Conservation (phyloP, 1,284 basidiomycete genomes). For the Ceratobasidium sp. region DNA sequence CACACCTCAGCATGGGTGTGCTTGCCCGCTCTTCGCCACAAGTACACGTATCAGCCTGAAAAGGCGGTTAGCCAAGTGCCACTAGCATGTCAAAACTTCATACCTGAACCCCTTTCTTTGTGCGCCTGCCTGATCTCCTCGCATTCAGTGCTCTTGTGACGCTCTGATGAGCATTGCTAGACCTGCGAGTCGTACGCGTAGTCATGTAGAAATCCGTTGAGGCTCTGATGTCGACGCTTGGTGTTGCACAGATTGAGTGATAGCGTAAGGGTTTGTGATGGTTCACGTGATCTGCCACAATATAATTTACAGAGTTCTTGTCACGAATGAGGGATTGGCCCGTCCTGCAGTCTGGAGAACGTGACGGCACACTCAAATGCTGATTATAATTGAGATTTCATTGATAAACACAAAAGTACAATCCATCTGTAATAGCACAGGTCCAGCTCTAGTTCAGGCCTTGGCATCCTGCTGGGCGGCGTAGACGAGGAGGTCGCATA, state of each 20-base stretch:
- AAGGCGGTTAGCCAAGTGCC: background rate
- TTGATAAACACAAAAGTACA: no score
- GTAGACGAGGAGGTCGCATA: conserved; percentile 89
- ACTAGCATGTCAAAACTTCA: background rate
- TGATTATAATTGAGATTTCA: no score
- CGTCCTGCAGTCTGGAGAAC: no score
- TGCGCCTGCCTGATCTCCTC: conserved; percentile 12
- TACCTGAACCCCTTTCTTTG: conserved; percentile 16
- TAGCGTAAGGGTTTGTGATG: conserved; percentile 12
- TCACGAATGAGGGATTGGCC: no score
- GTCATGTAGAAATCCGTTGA: conserved; percentile 11
- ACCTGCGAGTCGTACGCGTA: conserved; percentile 1
- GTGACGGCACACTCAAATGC: no score
- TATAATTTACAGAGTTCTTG: no score
- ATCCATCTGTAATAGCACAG: background rate
- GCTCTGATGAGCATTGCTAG: background rate
- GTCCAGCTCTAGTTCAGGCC: conserved; percentile 2
- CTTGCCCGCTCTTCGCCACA: conserved; percentile 67
- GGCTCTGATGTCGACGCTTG: background rate
- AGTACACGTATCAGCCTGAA: conserved; percentile 42
- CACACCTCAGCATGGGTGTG: conserved; percentile 82
- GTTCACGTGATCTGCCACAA: background rate
- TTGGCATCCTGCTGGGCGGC: conserved; percentile 77
- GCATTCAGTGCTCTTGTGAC: background rate
- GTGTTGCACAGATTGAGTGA: background rate